Evolutionary conservation across 1,284 basidiomycete species (phyloP), one percentile per base, ranked within the genome.

Genomic region (Ustilago loliicola): DNA sequence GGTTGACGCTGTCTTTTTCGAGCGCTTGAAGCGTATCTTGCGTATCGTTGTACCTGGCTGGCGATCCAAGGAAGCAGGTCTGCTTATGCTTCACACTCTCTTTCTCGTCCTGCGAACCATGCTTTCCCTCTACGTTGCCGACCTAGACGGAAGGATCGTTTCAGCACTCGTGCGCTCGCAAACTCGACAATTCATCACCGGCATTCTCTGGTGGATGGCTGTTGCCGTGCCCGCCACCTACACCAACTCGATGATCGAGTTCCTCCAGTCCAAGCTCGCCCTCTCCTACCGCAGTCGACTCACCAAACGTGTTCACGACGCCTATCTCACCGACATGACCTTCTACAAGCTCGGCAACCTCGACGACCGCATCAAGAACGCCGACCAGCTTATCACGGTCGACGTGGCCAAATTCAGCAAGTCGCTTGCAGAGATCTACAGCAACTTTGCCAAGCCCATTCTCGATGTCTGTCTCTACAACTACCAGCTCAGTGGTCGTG

Each of bases 311-410:
- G 92, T 96, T 1, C 90, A 98, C 88, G 90, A 90, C 59, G 90
- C 92, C 79, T 98, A 99, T 85, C 90, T 99, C 13, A 93, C 93
- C 15, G 90, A 93, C 57, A 90, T 74, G 87, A 90, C 88, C 30
- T 98, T 96, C 87, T 99, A 98, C 87, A 96, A 97, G 87, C 88
- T 98, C 32, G 91, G 94, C 92, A 86, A 82, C 91, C 87, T 86
- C 40, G 85, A 86, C 54, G 96, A 98, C 86, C 90, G 96, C 62
- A 95, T 98, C 77, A 95, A 95, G 88, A 98, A 98, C 80, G 93
- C 94, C 10, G 96, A 98, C 85, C 96, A 98, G 92, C 93, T 96
- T 91, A 94, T 98, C 77, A 96, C 95, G 0, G 93, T 96, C 71
- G 96, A 99, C 86, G 94, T 98, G 51, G 93, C 95, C 85, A 93